A percentile compares a stretch with the other conserved stretches of the same genome.
phyloP scores from a whole-genome alignment of 2,329 filamentous ascomycete genomes.

The Calonectria pteridis region DNA sequence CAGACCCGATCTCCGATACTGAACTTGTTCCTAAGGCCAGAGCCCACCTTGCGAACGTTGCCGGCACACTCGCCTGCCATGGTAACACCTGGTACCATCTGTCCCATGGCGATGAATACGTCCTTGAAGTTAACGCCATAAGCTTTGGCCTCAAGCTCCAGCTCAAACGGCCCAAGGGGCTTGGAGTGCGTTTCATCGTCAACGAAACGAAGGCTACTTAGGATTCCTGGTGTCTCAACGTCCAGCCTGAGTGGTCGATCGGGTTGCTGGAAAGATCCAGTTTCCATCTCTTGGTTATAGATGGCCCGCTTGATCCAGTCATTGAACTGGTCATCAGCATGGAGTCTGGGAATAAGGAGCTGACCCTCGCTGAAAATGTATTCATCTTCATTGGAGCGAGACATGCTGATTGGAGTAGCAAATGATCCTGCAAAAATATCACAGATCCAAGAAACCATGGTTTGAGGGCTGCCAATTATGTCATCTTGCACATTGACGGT shows the following conservation, averaged over 20 bases:
- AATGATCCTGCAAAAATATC: slow-evolving; percentile 22
- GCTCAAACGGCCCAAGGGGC: slow-evolving; percentile 17
- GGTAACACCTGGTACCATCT: slow-evolving; percentile 42
- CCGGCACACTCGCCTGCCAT: slow-evolving; percentile 52
- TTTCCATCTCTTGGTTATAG: slow-evolving; percentile 16
- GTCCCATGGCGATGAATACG: slow-evolving; percentile 51
- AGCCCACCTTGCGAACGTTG: slow-evolving; percentile 46
- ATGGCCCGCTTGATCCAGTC: slow-evolving; percentile 21
- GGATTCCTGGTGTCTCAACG: slow-evolving; percentile 28
- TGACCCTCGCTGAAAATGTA: slow-evolving; percentile 25
- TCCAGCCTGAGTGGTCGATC: slow-evolving; percentile 30
- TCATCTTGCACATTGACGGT: slow-evolving; percentile 33
- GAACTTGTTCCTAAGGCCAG: slow-evolving; percentile 42
- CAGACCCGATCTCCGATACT: slow-evolving; percentile 45
- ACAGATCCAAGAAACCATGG: slow-evolving; percentile 3
- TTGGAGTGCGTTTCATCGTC: slow-evolving; percentile 14
- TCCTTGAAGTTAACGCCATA: slow-evolving; percentile 52
- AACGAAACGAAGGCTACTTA: slow-evolving; percentile 30
- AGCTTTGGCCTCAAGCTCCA: slow-evolving; percentile 13
- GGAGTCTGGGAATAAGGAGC: slow-evolving; percentile 28
- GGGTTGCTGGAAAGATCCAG: slow-evolving; percentile 6
- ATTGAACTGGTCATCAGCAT: slow-evolving; percentile 22
- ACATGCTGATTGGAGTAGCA: not conserved
- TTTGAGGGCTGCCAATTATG: slow-evolving; percentile 18
- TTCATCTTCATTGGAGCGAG: slow-evolving; percentile 24